Evolutionary conservation across 2,329 filamentous ascomycete species (phyloP).

Genomic region (Sarocladium strictum): DNA sequence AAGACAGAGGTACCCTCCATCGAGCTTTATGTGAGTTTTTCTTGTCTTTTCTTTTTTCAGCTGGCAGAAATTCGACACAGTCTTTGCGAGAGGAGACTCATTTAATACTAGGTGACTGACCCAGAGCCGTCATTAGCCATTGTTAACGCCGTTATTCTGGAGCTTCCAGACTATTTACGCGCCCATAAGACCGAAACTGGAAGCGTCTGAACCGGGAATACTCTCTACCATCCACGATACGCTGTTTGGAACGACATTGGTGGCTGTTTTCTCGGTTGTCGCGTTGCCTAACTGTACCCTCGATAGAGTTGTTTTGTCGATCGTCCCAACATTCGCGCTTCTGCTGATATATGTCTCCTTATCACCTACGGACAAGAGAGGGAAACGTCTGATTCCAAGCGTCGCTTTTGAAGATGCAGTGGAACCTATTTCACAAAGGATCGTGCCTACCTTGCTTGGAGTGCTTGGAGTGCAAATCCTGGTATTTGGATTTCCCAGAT

Average conservation of each 20-base stretch:
- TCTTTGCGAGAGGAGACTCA: constrained; percentile 17
- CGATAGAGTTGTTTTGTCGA: constrained; percentile 17
- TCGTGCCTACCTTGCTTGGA: constrained; percentile 13
- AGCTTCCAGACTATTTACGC: constrained; percentile 6
- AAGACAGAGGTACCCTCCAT: background rate
- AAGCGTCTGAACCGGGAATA: background rate
- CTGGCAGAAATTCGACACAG: too few species aligned
- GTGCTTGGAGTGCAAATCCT: constrained; percentile 15
- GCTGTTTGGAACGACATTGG: background rate
- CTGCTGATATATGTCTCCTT: constrained; percentile 23
- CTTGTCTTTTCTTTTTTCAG: too few species aligned
- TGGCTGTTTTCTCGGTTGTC: constrained; percentile 10
- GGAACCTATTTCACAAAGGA: constrained; percentile 18
- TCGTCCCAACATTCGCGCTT: constrained; percentile 21
- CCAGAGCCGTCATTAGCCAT: constrained; percentile 14
- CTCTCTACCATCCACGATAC: background rate
- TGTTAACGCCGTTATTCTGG: constrained; percentile 17
- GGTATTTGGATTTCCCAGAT: constrained; percentile 19
- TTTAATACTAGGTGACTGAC: constrained; percentile 11
- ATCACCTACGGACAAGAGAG: background rate
- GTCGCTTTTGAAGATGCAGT: constrained; percentile 21
- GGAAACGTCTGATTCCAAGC: background rate
- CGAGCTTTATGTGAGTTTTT: constrained; percentile 2
- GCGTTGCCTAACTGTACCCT: constrained; percentile 23
- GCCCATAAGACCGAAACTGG: background rate